A percentile compares a stretch with the other conserved stretches of the same genome.
These are phyloP conservation scores for Dactylorhiza incarnata DNA, from an alignment of 106 monocot genomes.

Conservation along the genomic window DNA sequence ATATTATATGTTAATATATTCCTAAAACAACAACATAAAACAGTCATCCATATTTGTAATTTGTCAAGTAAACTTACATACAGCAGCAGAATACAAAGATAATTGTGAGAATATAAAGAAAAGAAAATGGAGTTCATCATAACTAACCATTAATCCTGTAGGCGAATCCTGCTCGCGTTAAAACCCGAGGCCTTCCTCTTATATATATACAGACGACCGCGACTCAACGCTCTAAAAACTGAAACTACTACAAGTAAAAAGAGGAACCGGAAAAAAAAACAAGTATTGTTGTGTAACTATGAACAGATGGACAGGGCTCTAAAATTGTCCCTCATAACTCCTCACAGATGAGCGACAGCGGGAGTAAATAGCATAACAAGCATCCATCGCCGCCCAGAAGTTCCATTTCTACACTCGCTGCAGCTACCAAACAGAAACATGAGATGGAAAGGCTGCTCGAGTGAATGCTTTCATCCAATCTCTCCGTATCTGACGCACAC, in stretches of 20 bases:
- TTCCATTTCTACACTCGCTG: not conserved
- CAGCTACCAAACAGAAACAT: not conserved
- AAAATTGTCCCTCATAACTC: slow-evolving; percentile 1
- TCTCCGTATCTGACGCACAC: slow-evolving; percentile 19
- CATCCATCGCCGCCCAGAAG: not conserved
- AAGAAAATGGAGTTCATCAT: not conserved
- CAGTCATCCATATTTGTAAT: too few species aligned
- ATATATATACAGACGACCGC: slow-evolving; percentile 3
- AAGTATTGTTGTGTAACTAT: not conserved
- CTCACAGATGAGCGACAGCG: not conserved
- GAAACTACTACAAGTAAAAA: not conserved
- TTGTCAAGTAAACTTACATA: too few species aligned
- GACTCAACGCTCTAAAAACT: not conserved
- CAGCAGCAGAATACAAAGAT: too few species aligned
- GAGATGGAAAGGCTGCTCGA: not conserved
- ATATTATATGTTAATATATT: too few species aligned
- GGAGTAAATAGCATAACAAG: not conserved
- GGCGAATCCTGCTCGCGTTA: not conserved
- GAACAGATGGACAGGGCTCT: not conserved
- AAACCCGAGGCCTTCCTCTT: not conserved
- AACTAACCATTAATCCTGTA: not conserved
- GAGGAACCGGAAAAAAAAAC: not conserved
- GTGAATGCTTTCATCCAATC: slow-evolving; percentile 2
- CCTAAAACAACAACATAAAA: too few species aligned
- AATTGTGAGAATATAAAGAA: not conserved